phyloP scores from a whole-genome alignment of 306 rosid genomes.

The Argentina anserina region DNA sequence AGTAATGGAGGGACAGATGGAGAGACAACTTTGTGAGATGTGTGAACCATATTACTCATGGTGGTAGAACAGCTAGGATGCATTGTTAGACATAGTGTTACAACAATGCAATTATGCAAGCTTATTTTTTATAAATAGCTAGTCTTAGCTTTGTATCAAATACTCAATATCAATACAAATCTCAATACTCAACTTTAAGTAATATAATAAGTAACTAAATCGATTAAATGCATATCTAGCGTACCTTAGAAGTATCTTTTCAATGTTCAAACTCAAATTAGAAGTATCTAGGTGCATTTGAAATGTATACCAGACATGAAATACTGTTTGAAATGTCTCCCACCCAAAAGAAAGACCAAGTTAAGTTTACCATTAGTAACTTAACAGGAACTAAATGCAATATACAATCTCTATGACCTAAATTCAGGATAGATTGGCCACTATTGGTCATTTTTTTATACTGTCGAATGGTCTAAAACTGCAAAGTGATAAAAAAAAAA shows the following conservation, averaged over 20 bases:
- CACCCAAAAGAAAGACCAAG: neutral
- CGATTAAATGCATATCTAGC: neutral
- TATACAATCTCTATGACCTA: neutral
- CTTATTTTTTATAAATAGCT: too few species aligned
- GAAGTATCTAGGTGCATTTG: neutral
- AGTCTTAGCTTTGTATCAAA: too few species aligned
- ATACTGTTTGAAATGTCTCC: neutral
- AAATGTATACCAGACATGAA: neutral
- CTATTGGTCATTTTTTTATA: neutral
- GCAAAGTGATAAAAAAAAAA: neutral
- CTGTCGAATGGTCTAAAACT: neutral
- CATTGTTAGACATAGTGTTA: too few species aligned
- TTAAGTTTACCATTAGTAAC: neutral
- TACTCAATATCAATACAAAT: too few species aligned
- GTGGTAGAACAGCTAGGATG: too few species aligned
- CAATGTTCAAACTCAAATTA: constrained; percentile 7
- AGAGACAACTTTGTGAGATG: too few species aligned
- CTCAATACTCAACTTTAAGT: too few species aligned
- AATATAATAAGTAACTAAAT: neutral
- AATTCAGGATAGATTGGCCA: neutral
- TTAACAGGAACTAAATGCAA: neutral
- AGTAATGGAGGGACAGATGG: too few species aligned
- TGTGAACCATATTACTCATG: too few species aligned
- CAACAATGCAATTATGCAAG: too few species aligned
- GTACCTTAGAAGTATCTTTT: neutral